A percentile compares a stretch with the other conserved stretches of the same genome.
Conservation (phyloP, 2,329 filamentous ascomycete genomes). For the Dothiorella sarmentorum region DNA sequence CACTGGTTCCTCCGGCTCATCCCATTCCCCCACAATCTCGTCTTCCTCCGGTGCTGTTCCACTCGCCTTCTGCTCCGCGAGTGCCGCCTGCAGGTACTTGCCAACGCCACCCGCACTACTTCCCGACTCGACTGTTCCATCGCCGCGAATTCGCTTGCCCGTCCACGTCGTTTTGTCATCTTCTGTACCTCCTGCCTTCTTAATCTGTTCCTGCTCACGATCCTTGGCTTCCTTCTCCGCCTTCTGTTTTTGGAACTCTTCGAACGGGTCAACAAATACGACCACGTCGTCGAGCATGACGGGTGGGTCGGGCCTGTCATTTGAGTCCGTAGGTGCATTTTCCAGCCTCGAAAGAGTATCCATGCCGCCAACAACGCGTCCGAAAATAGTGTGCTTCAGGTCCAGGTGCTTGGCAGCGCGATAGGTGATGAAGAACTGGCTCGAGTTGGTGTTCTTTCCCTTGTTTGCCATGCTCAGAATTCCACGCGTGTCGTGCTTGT, state of each 20-base stretch:
- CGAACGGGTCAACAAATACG: constrained; percentile 91
- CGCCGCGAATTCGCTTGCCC: constrained; percentile 76
- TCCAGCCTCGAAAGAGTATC: constrained; percentile 75
- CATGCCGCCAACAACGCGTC: constrained; percentile 72
- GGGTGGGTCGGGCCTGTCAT: constrained; percentile 9
- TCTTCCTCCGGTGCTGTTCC: constrained; percentile 48
- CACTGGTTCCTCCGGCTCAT: constrained; percentile 56
- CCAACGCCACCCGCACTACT: constrained; percentile 58
- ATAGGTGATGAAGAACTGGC: constrained; percentile 94
- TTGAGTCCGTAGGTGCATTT: constrained; percentile 63
- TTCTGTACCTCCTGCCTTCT: constrained; percentile 67
- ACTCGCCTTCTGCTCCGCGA: constrained; percentile 33
- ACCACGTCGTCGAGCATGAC: constrained; percentile 79
- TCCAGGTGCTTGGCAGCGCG: constrained; percentile 81
- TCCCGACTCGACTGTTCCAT: constrained; percentile 56
- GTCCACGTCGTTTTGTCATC: constrained; percentile 95
- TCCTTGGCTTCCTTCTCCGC: constrained; percentile 55
- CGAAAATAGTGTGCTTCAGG: constrained; percentile 96
- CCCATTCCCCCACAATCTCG: constrained; percentile 55
- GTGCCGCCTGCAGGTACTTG: constrained; percentile 73
- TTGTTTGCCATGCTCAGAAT: constrained; percentile 96
- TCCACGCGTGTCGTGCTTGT: constrained; percentile 78
- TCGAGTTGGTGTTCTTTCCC: constrained; percentile 94
- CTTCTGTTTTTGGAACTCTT: constrained; percentile 76
- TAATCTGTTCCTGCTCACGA: constrained; percentile 61